Evolutionary conservation across 768 basidiomycete genomes (phyloP).

Genomic region (Rhodosporidiobolus sp.): DNA sequence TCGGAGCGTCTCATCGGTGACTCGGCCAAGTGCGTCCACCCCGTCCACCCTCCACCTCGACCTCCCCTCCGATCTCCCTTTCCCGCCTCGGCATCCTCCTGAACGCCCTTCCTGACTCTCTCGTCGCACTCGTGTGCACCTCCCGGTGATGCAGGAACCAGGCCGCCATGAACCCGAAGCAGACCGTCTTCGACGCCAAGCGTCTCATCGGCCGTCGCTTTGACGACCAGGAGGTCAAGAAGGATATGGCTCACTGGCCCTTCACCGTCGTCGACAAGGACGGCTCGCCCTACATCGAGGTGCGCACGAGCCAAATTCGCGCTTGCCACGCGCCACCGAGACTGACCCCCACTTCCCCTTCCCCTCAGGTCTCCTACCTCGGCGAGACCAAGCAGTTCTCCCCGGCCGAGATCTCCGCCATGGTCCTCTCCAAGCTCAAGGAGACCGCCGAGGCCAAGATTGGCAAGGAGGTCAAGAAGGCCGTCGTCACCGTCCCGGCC

Average conservation of each 20-base stretch:
- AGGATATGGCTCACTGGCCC: conserved; percentile 97
- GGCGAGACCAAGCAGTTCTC: conserved; percentile 92
- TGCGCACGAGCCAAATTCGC: background rate
- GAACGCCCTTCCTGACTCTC: background rate
- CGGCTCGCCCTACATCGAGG: conserved; percentile 85
- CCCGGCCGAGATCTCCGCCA: conserved; percentile 99
- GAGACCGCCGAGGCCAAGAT: conserved; percentile 99
- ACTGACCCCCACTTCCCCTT: background rate
- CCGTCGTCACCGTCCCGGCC: conserved; percentile 92
- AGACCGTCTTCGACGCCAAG: conserved; percentile 99
- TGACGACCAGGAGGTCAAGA: conserved; percentile 87
- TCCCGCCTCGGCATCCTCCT: too few relatives aligned
- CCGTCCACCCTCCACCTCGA: background rate
- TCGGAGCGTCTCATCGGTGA: conserved; percentile 95
- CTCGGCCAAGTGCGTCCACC: conserved; percentile 66
- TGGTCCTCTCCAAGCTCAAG: conserved; percentile 99
- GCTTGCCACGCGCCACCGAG: background rate
- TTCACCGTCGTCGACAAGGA: conserved; percentile 91
- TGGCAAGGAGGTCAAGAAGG: conserved; percentile 91
- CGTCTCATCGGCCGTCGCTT: conserved; percentile 96
- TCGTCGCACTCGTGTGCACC: conserved; percentile 3
- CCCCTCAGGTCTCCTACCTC: conserved; percentile 73
- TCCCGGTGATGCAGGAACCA: conserved; percentile 63
- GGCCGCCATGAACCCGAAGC: conserved; percentile 98
- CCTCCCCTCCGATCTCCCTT: background rate